phyloP scores from a whole-genome alignment of 371 early-diverging fungal genomes.

The Mortierella sp. region DNA sequence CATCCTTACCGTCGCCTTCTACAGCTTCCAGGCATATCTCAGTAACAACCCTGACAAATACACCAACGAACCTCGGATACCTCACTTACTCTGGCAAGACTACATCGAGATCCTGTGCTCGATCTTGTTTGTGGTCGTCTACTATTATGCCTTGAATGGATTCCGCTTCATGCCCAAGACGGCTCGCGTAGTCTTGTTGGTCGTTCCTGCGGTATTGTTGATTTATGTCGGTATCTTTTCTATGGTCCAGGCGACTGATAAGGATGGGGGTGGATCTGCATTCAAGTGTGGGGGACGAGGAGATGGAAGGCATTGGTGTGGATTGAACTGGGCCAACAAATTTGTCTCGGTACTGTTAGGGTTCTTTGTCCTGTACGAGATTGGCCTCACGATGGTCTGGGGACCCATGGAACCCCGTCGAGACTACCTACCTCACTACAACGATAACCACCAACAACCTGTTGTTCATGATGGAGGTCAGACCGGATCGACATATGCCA shows the following conservation, averaged over 20 bases:
- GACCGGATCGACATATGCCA: not conserved
- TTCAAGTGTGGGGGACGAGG: not conserved
- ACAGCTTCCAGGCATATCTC: not conserved
- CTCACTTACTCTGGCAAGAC: not conserved
- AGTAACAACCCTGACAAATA: not conserved
- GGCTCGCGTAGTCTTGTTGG: not conserved
- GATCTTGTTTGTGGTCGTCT: not conserved
- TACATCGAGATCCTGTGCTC: not conserved
- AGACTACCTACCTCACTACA: not conserved
- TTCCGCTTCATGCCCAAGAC: not conserved
- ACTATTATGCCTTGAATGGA: not conserved
- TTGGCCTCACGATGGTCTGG: not conserved
- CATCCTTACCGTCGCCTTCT: not conserved
- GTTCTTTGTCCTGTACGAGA: not conserved
- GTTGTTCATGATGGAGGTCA: constrained; percentile 4
- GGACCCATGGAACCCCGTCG: not conserved
- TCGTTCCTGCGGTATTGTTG: not conserved
- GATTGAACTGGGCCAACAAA: not conserved
- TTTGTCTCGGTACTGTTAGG: not conserved
- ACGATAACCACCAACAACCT: not conserved
- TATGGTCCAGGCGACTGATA: not conserved
- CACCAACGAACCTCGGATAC: not conserved
- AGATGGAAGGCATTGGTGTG: not conserved
- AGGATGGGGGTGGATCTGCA: not conserved
- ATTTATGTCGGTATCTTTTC: not conserved